These are phyloP conservation scores for Malassezia japonica DNA, from an alignment of 1,284 basidiomycete genomes.

Conservation along the genomic window DNA sequence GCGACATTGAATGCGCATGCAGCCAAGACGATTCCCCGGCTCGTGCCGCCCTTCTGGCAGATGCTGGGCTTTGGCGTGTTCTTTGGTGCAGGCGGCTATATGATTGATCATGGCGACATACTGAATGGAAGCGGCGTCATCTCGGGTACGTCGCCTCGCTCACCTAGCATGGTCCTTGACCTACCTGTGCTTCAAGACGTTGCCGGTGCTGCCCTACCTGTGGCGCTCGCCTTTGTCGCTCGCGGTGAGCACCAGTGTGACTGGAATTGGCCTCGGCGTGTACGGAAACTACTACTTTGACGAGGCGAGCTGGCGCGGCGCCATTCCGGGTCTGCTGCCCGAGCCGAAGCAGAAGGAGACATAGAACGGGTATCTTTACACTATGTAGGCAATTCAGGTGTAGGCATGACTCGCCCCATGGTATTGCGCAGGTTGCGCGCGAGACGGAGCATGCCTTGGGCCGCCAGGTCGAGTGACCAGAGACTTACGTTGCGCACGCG, in stretches of 20 bases:
- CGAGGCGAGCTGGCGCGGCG: slow-evolving; percentile 34
- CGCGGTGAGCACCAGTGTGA: slow-evolving; percentile 17
- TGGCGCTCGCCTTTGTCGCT: slow-evolving; percentile 20
- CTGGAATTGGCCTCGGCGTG: slow-evolving; percentile 24
- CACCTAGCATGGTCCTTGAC: slow-evolving; percentile 34
- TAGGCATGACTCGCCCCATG: neutral
- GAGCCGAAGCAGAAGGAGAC: neutral
- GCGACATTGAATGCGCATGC: slow-evolving; percentile 23
- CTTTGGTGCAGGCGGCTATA: slow-evolving; percentile 39
- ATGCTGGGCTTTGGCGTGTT: slow-evolving; percentile 29
- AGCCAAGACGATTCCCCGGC: slow-evolving; percentile 16
- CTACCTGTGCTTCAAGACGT: slow-evolving; percentile 35
- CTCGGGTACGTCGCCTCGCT: slow-evolving; percentile 13
- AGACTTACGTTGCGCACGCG: slow-evolving; percentile 39
- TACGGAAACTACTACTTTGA: slow-evolving; percentile 41
- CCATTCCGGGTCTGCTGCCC: slow-evolving; percentile 21
- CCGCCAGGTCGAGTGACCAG: slow-evolving; percentile 33
- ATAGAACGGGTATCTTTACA: slow-evolving; percentile 10
- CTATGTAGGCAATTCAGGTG: slow-evolving; percentile 2
- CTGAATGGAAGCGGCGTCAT: slow-evolving; percentile 39
- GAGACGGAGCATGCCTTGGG: slow-evolving; percentile 22
- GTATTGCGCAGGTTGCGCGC: slow-evolving; percentile 14
- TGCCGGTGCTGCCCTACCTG: slow-evolving; percentile 19
- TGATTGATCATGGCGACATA: slow-evolving; percentile 34
- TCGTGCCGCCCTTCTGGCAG: slow-evolving; percentile 39